These are phyloP conservation scores for Alnus rubra DNA, from an alignment of 306 rosid genomes.

Conservation along the genomic window DNA sequence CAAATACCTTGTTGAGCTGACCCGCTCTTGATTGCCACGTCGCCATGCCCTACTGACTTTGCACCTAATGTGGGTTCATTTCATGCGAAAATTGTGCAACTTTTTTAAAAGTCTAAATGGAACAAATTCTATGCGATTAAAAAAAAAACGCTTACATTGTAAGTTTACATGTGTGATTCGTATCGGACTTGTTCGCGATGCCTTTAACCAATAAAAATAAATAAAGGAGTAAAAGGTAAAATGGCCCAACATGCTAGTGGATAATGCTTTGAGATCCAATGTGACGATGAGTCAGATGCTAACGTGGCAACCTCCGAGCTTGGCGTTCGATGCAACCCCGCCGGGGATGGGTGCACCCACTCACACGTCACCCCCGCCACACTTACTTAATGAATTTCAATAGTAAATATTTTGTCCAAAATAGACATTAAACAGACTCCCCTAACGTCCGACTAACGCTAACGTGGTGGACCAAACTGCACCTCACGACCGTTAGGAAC, in stretches of 20 bases:
- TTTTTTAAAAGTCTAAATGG: not conserved
- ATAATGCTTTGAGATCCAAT: not conserved
- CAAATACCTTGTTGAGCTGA: not conserved
- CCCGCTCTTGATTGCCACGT: not conserved
- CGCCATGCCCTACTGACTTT: not conserved
- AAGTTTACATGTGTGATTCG: no score
- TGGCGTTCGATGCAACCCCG: no score
- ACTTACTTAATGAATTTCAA: not conserved
- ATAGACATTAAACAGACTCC: slow-evolving; percentile 15
- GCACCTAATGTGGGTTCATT: not conserved
- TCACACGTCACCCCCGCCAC: slow-evolving; percentile 5
- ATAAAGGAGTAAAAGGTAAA: no score
- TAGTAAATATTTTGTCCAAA: not conserved
- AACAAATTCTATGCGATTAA: not conserved
- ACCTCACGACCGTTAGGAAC: slow-evolving; percentile 54
- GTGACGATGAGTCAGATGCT: not conserved
- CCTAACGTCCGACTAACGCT: slow-evolving; percentile 22
- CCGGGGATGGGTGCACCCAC: not conserved
- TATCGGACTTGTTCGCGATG: no score
- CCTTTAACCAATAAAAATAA: no score
- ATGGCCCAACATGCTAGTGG: not conserved
- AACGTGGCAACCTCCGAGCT: not conserved
- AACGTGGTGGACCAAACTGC: slow-evolving; percentile 17
- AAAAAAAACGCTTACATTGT: no score
- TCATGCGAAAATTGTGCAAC: not conserved